A percentile compares a stretch with the other conserved stretches of the same genome.
Conservation (phyloP, 805 yeast species). For the Komagataella kurtzmanii region DNA sequence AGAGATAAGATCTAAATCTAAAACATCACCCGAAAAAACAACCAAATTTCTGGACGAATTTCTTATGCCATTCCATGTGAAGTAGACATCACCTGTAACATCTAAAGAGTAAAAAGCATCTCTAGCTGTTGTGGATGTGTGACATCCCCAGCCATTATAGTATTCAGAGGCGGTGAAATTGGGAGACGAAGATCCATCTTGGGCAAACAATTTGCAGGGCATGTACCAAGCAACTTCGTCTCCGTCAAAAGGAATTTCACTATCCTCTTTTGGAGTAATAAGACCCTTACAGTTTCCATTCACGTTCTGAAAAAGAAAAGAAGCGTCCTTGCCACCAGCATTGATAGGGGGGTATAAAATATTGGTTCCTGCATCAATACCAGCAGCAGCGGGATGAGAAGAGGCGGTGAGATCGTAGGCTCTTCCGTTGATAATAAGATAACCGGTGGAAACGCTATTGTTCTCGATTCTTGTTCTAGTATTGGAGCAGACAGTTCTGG, state of each 20-base stretch:
- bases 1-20: constrained; percentile 64
- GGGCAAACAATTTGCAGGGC: constrained; percentile 69
- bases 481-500: constrained; percentile 62
- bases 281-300: constrained; percentile 80
- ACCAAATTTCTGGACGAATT: constrained; percentile 63
- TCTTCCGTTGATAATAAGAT: constrained; percentile 69
- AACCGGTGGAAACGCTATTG: constrained; percentile 44
- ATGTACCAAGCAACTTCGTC: constrained; percentile 85
- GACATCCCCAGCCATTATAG: constrained; percentile 86
- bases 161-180: constrained; percentile 42
- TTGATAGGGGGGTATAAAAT: constrained; percentile 72
- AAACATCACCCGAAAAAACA: constrained; percentile 80
- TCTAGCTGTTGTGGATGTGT: constrained; percentile 63
- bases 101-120: constrained; percentile 45
- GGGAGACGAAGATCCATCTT: constrained; percentile 60
- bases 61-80: constrained; percentile 78
- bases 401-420: constrained; percentile 62
- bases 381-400: constrained; percentile 70
- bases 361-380: constrained; percentile 57
- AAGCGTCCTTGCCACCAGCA: constrained; percentile 82
- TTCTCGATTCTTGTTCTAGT: constrained; percentile 36
- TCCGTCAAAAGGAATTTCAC: constrained; percentile 55
- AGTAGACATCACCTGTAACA: constrained; percentile 64
- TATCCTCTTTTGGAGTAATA: constrained; percentile 53
- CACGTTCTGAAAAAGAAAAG: constrained; percentile 80